Evolutionary conservation across 441 rosid species (phyloP).

Genomic region (Geranium incanum): DNA sequence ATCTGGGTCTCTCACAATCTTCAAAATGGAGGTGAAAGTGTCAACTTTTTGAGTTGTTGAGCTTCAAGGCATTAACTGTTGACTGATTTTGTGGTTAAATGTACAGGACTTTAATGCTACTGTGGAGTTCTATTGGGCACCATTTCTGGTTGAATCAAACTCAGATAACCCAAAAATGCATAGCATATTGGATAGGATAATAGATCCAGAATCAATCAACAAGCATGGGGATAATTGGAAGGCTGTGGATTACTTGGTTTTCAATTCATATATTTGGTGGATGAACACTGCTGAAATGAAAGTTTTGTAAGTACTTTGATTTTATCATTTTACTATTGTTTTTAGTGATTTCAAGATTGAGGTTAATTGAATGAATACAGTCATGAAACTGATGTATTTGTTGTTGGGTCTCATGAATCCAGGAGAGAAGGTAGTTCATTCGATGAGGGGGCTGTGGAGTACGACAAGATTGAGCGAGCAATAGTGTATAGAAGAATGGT

Average conservation of each 20-base stretch:
- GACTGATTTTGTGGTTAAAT: not conserved
- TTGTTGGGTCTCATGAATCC: not conserved
- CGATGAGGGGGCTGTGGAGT: slow-evolving; percentile 23
- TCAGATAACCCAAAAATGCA: slow-evolving; percentile 79
- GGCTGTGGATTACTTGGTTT: slow-evolving; percentile 65
- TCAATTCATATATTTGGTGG: slow-evolving; percentile 98
- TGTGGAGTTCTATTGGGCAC: slow-evolving; percentile 95
- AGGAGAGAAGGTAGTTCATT: slow-evolving; percentile 32
- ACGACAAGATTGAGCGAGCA: slow-evolving; percentile 26
- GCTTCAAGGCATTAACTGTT: not conserved
- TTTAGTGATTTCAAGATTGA: no score
- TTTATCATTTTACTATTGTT: not conserved
- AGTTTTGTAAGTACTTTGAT: slow-evolving; percentile 52
- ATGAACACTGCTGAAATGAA: slow-evolving; percentile 90
- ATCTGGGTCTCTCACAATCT: slow-evolving; percentile 56
- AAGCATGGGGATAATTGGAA: slow-evolving; percentile 77
- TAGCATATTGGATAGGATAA: slow-evolving; percentile 70
- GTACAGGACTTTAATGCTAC: slow-evolving; percentile 75
- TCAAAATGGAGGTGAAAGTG: slow-evolving; percentile 51
- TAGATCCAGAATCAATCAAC: slow-evolving; percentile 77
- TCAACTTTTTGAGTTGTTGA: not conserved
- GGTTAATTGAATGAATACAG: no score
- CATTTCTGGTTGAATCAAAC: slow-evolving; percentile 81
- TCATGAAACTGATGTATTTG: no score
- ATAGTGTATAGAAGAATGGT: slow-evolving; percentile 33